Evolutionary conservation across 1,139 yeast genomes (phyloP).

Genomic region (Suhomyces kunorum): DNA sequence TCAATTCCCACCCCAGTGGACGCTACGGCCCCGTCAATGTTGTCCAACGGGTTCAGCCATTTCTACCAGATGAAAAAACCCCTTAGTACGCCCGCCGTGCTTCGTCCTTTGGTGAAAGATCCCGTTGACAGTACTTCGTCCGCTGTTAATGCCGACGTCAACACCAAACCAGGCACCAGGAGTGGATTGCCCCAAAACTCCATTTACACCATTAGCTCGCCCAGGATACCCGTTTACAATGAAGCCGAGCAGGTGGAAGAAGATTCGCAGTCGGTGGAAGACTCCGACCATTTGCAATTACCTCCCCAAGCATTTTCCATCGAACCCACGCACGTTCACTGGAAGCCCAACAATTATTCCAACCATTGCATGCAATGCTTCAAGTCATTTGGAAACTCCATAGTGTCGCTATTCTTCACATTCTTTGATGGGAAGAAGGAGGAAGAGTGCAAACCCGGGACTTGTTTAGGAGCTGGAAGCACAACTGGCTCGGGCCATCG

Average conservation of each 20-base stretch:
- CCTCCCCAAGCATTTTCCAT: conserved; percentile 9
- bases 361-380: conserved; percentile 47
- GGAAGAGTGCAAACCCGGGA: conserved; percentile 2
- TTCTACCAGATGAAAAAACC: conserved; percentile 45
- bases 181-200: conserved; percentile 4
- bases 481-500: conserved; percentile 10
- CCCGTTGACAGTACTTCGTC: not conserved
- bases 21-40: not conserved
- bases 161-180: not conserved
- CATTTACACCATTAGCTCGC: conserved; percentile 14
- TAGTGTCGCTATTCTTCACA: conserved; percentile 17
- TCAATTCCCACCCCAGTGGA: not conserved
- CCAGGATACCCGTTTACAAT: conserved; percentile 1
- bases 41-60: conserved; percentile 11
- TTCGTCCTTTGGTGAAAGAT: conserved; percentile 30
- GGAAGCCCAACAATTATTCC: conserved; percentile 43
- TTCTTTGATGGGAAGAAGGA: conserved; percentile 15
- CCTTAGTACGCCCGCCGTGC: conserved; percentile 44
- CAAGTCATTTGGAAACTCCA: conserved; percentile 34
- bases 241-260: conserved; percentile 3
- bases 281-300: not conserved
- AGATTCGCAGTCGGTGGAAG: not conserved
- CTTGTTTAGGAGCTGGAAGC: not conserved
- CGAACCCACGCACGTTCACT: conserved; percentile 46
- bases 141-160: not conserved